Base-by-base conservation (phyloP, 148 eudicot species). In the Cornus florida region DNA sequence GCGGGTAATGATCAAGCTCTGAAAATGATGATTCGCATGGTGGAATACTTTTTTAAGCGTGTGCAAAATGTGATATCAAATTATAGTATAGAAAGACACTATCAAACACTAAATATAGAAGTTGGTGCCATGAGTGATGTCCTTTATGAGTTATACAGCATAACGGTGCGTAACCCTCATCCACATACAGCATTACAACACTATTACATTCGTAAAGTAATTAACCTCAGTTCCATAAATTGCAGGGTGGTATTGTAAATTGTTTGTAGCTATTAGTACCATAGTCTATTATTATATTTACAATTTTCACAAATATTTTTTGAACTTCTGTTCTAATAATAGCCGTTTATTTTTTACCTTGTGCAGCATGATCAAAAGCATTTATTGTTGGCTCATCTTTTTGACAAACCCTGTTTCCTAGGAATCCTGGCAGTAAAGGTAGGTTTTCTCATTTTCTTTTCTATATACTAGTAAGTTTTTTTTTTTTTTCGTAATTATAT, bases 71-170 rank as follows among this genome's bases (percentile, higher is more conserved):
- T 96, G 53, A 89, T 96, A 75, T 57, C 41, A 32, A 87, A 82
- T 35, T 89, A 91, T 89, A 86, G 81, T 12, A 81, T 96, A 28
- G 91, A 90, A 82, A 87, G 92, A 75, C 99, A 94, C 78, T 96
- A 90, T 90, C 14, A 43, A 17, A 88, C 97, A 35, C 77, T 91
- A 64, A 96, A 96, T 79, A 97, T 91, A 84, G 99, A 96, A 89
- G 86, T 92, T 48, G 98, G 98, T 28, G 99, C 98, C 88, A 96
- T 96, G 98, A 94, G 94, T 69, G 98, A 96, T 83, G 86, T 92
- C 71, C 93, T 94, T 79, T 96, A 96, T 62, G 85, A 75, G 71
- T 60, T 96, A 74, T 92, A 82, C 86, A 82, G 78, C 24, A 84
- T 94, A 81, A 96, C 98, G 83, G 99, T 96, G 77, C 28, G 97